Evolutionary conservation across 1,284 basidiomycete species (phyloP).

Genomic region (Apiotrichum sp.): DNA sequence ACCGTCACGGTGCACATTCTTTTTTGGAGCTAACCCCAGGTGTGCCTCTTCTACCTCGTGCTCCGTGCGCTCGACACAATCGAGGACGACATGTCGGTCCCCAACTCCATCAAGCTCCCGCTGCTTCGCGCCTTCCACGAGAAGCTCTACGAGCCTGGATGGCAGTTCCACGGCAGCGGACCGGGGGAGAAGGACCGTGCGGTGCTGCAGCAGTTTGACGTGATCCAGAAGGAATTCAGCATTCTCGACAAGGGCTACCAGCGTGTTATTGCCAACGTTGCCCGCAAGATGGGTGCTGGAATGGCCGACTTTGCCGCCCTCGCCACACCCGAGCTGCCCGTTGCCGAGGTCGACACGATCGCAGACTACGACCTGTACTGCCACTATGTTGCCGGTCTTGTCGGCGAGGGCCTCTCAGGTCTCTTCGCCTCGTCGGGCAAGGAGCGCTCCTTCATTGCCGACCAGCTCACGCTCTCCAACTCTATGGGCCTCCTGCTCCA

Average conservation of each 20-base stretch:
- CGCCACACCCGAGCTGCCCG: conserved; percentile 61
- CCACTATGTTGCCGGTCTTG: conserved; percentile 96
- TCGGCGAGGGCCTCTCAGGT: conserved; percentile 90
- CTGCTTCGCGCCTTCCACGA: conserved; percentile 78
- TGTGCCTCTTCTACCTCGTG: conserved; percentile 93
- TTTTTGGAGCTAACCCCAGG: conserved; percentile 50
- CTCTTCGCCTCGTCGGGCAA: conserved; percentile 84
- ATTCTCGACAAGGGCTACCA: conserved; percentile 68
- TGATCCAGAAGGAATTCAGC: conserved; percentile 76
- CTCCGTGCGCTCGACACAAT: conserved; percentile 91
- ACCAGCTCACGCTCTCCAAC: conserved; percentile 82
- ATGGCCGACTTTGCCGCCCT: conserved; percentile 94
- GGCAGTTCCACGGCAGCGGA: conserved; percentile 78
- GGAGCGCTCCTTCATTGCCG: conserved; percentile 68
- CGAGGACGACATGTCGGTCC: conserved; percentile 97
- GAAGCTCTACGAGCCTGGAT: conserved; percentile 74
- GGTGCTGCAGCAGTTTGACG: conserved; percentile 78
- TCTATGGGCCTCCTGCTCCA: conserved; percentile 97
- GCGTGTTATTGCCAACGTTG: conserved; percentile 74
- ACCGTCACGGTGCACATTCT: no score
- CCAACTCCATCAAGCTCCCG: conserved; percentile 78
- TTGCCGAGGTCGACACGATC: conserved; percentile 64
- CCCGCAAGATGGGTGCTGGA: conserved; percentile 79
- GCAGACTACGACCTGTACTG: conserved; percentile 95
- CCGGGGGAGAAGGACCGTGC: conserved; percentile 86